These are phyloP conservation scores for Conringia planisiliqua DNA, from an alignment of 345 rosid species.

Conservation along the genomic window DNA sequence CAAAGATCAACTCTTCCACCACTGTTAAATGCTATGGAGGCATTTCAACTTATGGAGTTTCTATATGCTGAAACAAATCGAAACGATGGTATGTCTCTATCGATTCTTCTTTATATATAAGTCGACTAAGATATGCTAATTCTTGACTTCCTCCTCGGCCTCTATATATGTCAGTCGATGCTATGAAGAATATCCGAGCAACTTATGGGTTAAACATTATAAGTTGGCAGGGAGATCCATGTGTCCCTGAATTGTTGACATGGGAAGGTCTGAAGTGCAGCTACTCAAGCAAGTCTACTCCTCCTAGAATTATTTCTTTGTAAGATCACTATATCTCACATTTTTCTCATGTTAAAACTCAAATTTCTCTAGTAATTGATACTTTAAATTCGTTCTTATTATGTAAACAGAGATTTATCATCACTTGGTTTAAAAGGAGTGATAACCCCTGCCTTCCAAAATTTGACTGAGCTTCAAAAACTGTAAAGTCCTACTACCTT, in stretches of 20 bases:
- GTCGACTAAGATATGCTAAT: too few species aligned
- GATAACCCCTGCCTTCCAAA: conserved; percentile 15
- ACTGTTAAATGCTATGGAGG: conserved; percentile 32
- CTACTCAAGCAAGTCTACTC: conserved; percentile 16
- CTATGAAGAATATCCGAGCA: conserved; percentile 27
- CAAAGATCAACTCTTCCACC: conserved; percentile 27
- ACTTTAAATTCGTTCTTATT: not conserved
- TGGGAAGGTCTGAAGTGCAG: conserved; percentile 48
- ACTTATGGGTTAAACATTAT: conserved; percentile 34
- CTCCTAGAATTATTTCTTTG: conserved; percentile 41
- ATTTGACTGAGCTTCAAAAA: conserved; percentile 23
- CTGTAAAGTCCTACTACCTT: too few species aligned
- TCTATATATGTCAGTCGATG: conserved; percentile 3
- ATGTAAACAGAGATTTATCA: conserved; percentile 29
- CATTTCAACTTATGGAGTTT: conserved; percentile 15
- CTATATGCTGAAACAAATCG: conserved; percentile 19
- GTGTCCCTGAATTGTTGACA: conserved; percentile 12
- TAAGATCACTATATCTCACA: not conserved
- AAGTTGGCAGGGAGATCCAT: conserved; percentile 60
- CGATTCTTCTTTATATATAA: too few species aligned
- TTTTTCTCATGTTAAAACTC: not conserved
- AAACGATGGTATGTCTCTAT: conserved; percentile 29
- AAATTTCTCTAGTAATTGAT: not conserved
- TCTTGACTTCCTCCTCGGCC: not conserved
- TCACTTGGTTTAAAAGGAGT: conserved; percentile 34